Conservation (phyloP, 2,329 filamentous ascomycete species). For the Alternaria dauci region DNA sequence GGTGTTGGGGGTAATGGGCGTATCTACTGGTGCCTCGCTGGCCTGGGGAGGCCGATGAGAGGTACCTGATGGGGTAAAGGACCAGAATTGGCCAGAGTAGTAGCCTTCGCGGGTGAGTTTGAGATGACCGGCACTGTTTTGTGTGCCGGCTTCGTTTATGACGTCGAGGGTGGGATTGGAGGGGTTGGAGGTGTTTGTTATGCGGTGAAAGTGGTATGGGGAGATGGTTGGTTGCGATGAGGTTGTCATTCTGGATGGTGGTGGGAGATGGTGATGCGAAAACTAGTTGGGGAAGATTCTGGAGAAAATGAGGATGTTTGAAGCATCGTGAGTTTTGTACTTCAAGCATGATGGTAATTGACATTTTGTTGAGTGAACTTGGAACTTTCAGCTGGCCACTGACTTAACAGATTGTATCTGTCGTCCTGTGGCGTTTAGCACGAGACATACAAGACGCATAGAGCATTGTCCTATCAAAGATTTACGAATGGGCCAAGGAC, state of each 20-base stretch:
- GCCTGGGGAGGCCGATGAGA: not conserved
- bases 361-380: not conserved
- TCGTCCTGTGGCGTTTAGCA: not conserved
- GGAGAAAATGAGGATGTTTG: not conserved
- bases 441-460: not conserved
- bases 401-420: not conserved
- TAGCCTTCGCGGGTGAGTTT: slow-evolving; percentile 23
- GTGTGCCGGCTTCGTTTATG: not conserved
- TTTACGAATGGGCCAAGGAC: no score
- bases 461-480: not conserved
- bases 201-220: not conserved
- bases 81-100: slow-evolving; percentile 38
- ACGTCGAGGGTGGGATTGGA: not conserved
- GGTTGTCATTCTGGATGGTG: not conserved
- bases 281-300: not conserved
- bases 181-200: not conserved
- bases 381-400: not conserved
- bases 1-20: slow-evolving; percentile 20
- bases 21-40: not conserved
- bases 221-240: not conserved
- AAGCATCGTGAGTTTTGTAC: not conserved
- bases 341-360: not conserved
- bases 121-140: not conserved
- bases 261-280: not conserved
- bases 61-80: slow-evolving; percentile 18